Base-by-base conservation (phyloP, 257 asterid genomes). In the Rauvolfia tetraphylla region DNA sequence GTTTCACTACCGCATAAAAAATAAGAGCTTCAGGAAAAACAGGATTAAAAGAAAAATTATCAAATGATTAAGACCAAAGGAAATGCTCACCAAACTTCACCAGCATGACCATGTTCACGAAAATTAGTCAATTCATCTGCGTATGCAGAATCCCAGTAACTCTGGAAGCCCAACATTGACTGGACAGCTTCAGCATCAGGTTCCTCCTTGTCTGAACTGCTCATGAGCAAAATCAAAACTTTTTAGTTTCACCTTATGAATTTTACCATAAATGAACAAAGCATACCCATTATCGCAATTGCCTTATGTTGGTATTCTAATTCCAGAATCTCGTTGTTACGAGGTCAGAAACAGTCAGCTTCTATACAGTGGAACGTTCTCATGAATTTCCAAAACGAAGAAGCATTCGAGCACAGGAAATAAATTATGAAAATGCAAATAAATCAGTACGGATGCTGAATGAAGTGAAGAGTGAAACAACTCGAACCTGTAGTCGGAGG, bases 111-210 rank as follows among this genome's bases (percentile, higher is more conserved):
- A 61, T 95, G 97, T 79, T 91, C 97, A 77, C 95, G 88, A 81
- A 95, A 93, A 81, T 91, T 95, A 0, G 89, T 75, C 86, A 95
- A 78, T 81, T 95, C 98, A 81, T 90, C 97, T 0, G 99, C 96
- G 85, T 95, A 95, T 13, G 97, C 72, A 67, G 98, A 83, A 83
- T 95, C 96, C 99, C 99, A 95, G 74, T 93, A 93, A 83, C 98
- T 93, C 87, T 93, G 99, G 81, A 90, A 90, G 74, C 99, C 99
- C 78, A 95, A 84, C 96, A 90, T 86, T 29, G 98, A 93, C 46
- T 94, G 83, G 75, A 79, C 93, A 41, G 89, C 81, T 73, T 92
- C 99, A 0, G 86, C 84, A 78, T 95, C 99, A 57, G 87, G 91
- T 81, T 95, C 98, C 76, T 95, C 99, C 82, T 95, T 95, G 84